Evolutionary conservation across 192 early-diverging fungal species (phyloP), one percentile per base, ranked within the genome.

Genomic region (Coemansia sp.): DNA sequence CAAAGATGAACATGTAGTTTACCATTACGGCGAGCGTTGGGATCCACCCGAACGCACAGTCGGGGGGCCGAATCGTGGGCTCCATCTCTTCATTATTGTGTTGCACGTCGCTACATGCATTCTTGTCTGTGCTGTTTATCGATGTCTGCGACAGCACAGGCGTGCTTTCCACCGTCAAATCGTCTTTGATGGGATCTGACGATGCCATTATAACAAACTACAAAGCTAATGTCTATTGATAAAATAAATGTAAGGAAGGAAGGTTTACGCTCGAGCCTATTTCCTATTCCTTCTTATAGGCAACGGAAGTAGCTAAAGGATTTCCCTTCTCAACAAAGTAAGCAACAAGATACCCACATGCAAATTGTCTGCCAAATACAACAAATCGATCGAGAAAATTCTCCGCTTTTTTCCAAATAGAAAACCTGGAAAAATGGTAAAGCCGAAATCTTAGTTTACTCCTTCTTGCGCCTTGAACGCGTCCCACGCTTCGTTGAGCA

Each of bases 401-500:
- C 70, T 61, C 70, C 70, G 70, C 70, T 72, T 41, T 19, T 35
- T n/a, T 14, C 23, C 51, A 21, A 63, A 35, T 35, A 38, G 48
- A 39, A 47, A 26, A 4, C 10, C 6, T 38, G 10, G 17, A 10
- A 37, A 19, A 26, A 57, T 17, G 2, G 2, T 21, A 21, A 19
- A 39, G 23, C 41, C 41, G 41, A n/a, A n/a, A 4, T 4, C 1
- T 16, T 65, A 72, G 51, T 22, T 67, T n/a, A 90, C 61, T 48
- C 83, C 84, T 59, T 94, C 94, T 66, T 94, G 88, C 12, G 66
- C 71, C 77, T 94, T 97, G 75, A 98, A 99, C 5, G 81, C 70
- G 65, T 98, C 95, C 95, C 95, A 99, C 6, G 93, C 95, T 80
- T 93, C 87, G 72, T 99, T 99, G 41, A 99, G 77, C 2, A 85